A percentile compares a stretch with the other conserved stretches of the same genome.
Evolutionary conservation across 2,329 filamentous ascomycete genomes (phyloP).

Genomic region (Huntiella abstrusa): DNA sequence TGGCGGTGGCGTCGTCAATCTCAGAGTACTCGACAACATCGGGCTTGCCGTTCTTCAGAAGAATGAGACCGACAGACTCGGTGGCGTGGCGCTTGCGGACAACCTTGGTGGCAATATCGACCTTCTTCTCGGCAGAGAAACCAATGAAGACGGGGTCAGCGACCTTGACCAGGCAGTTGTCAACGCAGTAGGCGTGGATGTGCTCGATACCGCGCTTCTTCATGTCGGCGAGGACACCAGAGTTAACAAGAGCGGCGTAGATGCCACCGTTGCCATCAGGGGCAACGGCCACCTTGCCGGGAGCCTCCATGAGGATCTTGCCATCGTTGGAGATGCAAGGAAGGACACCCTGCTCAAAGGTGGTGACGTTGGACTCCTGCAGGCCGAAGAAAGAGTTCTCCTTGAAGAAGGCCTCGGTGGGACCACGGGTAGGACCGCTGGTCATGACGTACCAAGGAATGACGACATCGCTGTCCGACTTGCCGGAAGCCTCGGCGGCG

Average conservation of each 20-base stretch:
- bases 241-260: constrained; percentile 73
- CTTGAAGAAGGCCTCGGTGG: constrained; percentile 86
- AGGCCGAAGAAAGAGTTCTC: constrained; percentile 84
- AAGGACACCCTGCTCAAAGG: constrained; percentile 93
- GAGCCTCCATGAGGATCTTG: constrained; percentile 86
- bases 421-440: constrained; percentile 75
- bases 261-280: constrained; percentile 95
- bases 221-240: constrained; percentile 74
- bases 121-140: constrained; percentile 70
- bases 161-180: constrained; percentile 99
- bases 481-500: constrained; percentile 49
- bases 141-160: constrained; percentile 91
- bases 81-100: constrained; percentile 94
- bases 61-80: constrained; percentile 85
- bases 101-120: constrained; percentile 97
- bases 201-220: constrained; percentile 75
- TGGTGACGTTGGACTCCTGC: constrained; percentile 62
- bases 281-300: constrained; percentile 79
- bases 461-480: constrained; percentile 28
- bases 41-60: constrained; percentile 87
- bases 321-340: constrained; percentile 95
- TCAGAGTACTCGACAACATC: constrained; percentile 98
- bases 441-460: constrained; percentile 99
- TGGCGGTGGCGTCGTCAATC: constrained; percentile 75
- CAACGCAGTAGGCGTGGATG: constrained; percentile 93